phyloP scores from a whole-genome alignment of 2,329 filamentous ascomycete genomes.

The Xylariaceae sp. region DNA sequence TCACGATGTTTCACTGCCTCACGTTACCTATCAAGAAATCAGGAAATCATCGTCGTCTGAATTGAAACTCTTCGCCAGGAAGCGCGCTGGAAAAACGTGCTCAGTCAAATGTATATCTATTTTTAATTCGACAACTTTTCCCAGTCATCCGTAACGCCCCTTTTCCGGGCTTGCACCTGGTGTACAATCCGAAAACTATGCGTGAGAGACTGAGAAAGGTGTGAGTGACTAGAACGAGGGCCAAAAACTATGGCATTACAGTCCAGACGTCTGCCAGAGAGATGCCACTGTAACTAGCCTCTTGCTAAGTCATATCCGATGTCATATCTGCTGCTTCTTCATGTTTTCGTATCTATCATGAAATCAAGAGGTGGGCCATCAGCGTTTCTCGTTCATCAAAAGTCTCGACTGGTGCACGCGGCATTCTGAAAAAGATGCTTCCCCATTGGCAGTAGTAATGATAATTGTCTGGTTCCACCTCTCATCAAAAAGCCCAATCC shows the following conservation, averaged over 20 bases:
- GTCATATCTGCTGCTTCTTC: conserved; percentile 23
- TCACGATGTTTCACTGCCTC: too few species aligned
- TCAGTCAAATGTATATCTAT: conserved; percentile 25
- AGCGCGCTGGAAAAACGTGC: neutral
- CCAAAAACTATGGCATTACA: conserved; percentile 24
- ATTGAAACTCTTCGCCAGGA: too few species aligned
- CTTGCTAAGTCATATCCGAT: conserved; percentile 19
- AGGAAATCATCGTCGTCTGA: too few species aligned
- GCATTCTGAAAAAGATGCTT: conserved; percentile 20
- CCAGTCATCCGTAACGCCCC: conserved; percentile 25
- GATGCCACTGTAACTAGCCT: conserved; percentile 10
- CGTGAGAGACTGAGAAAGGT: conserved; percentile 26
- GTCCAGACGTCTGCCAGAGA: neutral
- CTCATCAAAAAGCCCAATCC: conserved; percentile 17
- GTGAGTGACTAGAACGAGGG: conserved; percentile 29
- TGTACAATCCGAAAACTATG: conserved; percentile 28
- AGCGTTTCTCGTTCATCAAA: conserved; percentile 7
- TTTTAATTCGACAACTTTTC: conserved; percentile 27
- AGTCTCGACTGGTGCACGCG: conserved; percentile 17
- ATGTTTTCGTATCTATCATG: conserved; percentile 23
- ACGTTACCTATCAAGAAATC: too few species aligned
- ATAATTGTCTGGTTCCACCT: conserved; percentile 19
- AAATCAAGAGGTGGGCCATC: conserved; percentile 23
- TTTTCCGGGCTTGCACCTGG: conserved; percentile 24
- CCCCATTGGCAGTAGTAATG: conserved; percentile 14